These are phyloP conservation scores for Pythium rishiriense DNA, from an alignment of 352 stramenopile species.

Conservation along the genomic window DNA sequence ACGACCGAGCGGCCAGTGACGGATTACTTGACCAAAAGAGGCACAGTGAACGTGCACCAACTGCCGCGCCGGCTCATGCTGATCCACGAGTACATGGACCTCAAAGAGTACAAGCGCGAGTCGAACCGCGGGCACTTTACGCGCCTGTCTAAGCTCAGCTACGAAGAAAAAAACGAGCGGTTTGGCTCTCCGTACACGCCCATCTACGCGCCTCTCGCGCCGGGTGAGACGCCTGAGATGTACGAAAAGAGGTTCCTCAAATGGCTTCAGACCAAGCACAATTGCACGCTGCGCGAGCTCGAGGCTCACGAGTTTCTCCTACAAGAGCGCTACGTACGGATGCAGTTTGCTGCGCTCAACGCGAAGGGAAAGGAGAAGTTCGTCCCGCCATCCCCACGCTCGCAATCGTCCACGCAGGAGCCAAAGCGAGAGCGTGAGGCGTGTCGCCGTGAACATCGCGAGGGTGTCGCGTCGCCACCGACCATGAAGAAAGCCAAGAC, in stretches of 20 bases:
- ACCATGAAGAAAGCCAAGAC: background rate
- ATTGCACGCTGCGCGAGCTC: constrained; percentile 4
- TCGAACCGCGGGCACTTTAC: background rate
- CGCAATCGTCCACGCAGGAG: too few relatives aligned
- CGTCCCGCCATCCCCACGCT: too few relatives aligned
- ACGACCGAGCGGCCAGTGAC: background rate
- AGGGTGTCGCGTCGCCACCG: background rate
- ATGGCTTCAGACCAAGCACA: constrained; percentile 4
- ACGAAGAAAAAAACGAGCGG: background rate
- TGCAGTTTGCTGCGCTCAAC: constrained; percentile 5
- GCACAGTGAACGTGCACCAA: background rate
- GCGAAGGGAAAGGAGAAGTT: background rate
- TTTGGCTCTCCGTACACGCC: constrained; percentile 10
- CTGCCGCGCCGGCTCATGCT: background rate
- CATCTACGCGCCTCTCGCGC: constrained; percentile 21
- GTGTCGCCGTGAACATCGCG: background rate
- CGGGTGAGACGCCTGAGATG: constrained; percentile 12
- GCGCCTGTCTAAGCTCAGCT: background rate
- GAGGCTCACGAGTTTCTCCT: background rate
- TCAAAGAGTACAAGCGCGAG: background rate
- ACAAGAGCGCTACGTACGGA: constrained; percentile 7
- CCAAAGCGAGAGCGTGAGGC: background rate
- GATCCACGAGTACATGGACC: background rate
- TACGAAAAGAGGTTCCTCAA: constrained; percentile 11
- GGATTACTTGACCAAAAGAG: background rate